Evolutionary conservation across 139 green algal genomes (phyloP).

Genomic region (Haematococcus lacustris): DNA sequence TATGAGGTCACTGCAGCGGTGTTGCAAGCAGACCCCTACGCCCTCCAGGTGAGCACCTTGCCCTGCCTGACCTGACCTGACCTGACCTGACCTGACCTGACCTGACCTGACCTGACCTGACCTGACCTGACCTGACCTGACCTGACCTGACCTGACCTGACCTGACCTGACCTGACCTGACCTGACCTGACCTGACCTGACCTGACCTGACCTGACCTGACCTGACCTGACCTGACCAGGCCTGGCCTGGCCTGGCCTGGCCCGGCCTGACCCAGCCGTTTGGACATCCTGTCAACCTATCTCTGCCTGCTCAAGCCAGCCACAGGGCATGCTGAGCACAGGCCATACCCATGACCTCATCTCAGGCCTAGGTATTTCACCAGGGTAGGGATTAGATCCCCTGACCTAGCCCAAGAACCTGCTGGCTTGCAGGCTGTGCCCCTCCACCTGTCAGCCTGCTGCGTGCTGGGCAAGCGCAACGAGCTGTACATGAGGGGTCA

Average conservation of each 20-base stretch:
- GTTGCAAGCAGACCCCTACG: not conserved
- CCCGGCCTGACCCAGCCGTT: too few relatives aligned
- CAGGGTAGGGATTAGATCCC: constrained; percentile 54
- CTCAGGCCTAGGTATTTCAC: constrained; percentile 47
- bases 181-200: too few relatives aligned
- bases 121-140: too few relatives aligned
- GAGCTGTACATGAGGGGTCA: constrained; percentile 77
- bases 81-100: not conserved
- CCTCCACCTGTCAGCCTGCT: constrained; percentile 61
- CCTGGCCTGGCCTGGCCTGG: too few relatives aligned
- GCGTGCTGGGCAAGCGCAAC: constrained; percentile 80
- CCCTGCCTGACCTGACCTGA: not conserved
- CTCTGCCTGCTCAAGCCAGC: too few relatives aligned
- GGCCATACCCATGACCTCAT: constrained; percentile 26
- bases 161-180: too few relatives aligned
- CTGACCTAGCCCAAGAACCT: constrained; percentile 75
- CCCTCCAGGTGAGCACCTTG: not conserved
- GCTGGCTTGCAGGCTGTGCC: constrained; percentile 56
- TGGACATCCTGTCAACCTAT: too few relatives aligned
- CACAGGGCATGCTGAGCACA: too few relatives aligned
- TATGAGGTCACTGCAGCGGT: not conserved
- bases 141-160: too few relatives aligned
- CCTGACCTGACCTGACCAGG: too few relatives aligned
- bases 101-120: too few relatives aligned
- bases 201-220: too few relatives aligned